Percentiles rank a stretch among this genome's conserved stretches.
phyloP scores from a whole-genome alignment of 352 stramenopile species.

The Phytopythium boreale region DNA sequence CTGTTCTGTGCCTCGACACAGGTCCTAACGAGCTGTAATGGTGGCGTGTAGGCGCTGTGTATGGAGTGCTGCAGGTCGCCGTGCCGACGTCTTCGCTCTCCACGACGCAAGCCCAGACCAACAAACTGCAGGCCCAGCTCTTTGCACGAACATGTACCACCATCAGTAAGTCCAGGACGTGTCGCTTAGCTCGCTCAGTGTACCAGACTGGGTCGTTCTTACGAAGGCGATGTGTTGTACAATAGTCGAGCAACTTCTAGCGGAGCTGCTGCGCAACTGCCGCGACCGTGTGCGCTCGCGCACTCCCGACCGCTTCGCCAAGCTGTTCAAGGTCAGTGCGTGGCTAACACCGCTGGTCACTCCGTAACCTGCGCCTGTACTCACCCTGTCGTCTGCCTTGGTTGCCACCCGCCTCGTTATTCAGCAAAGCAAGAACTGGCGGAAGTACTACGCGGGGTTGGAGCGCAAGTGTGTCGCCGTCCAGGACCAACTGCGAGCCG shows the following conservation, averaged over 20 bases:
- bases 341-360: background rate
- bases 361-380: background rate
- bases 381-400: background rate
- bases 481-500: constrained; percentile 29
- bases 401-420: background rate
- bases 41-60: constrained; percentile 33
- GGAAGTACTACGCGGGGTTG: constrained; percentile 63
- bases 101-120: background rate
- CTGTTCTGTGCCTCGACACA: background rate
- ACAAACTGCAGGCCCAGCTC: constrained; percentile 14
- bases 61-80: constrained; percentile 54
- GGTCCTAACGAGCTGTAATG: background rate
- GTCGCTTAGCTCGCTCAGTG: too few relatives aligned
- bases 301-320: constrained; percentile 43
- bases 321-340: constrained; percentile 50
- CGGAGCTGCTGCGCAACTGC: constrained; percentile 57
- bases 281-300: constrained; percentile 43
- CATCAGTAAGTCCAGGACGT: background rate
- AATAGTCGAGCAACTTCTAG: constrained; percentile 60
- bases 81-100: constrained; percentile 23
- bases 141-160: constrained; percentile 6
- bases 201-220: background rate
- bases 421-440: constrained; percentile 68
- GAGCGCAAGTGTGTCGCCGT: constrained; percentile 36
- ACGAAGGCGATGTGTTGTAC: background rate